A percentile compares a stretch with the other conserved stretches of the same genome.
Conservation (phyloP, 345 rosid species). For the Firmiana major region DNA sequence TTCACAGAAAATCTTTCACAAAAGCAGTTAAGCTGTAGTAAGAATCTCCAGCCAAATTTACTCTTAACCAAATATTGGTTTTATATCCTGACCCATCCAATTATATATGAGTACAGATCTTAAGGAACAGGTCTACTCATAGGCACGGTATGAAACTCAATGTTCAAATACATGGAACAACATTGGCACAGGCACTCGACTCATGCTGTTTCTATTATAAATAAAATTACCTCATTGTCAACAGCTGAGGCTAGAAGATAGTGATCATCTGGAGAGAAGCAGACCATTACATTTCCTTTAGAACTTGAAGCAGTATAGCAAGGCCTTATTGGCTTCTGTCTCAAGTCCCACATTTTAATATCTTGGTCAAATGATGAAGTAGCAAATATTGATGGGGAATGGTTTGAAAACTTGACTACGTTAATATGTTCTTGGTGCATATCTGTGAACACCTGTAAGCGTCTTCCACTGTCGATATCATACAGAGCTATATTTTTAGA, state of each 20-base stretch:
- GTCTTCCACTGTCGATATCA: conserved; percentile 71
- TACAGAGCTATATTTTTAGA: conserved; percentile 82
- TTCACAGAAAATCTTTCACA: neutral
- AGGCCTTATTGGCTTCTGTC: conserved; percentile 70
- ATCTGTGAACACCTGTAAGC: conserved; percentile 66
- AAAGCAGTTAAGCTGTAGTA: neutral
- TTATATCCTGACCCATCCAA: neutral
- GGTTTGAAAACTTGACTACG: conserved; percentile 90
- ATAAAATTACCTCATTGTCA: conserved; percentile 76
- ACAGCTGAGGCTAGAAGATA: conserved; percentile 93
- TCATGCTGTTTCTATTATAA: conserved; percentile 4
- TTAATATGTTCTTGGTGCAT: conserved; percentile 93
- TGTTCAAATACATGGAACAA: neutral
- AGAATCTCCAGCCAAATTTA: neutral
- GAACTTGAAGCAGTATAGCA: conserved; percentile 81
- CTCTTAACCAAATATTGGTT: conserved; percentile 3
- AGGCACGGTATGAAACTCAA: neutral
- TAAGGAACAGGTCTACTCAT: neutral
- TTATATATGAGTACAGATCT: neutral
- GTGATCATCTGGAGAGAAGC: conserved; percentile 98
- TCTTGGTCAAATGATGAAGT: conserved; percentile 96
- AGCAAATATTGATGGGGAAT: conserved; percentile 79
- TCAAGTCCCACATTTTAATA: conserved; percentile 89
- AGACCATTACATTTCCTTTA: conserved; percentile 94
- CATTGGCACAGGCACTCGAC: neutral